Evolutionary conservation across 2,329 filamentous ascomycete species (phyloP), one percentile per base, ranked within the genome.

Genomic region (Lachnellula subtilissima): DNA sequence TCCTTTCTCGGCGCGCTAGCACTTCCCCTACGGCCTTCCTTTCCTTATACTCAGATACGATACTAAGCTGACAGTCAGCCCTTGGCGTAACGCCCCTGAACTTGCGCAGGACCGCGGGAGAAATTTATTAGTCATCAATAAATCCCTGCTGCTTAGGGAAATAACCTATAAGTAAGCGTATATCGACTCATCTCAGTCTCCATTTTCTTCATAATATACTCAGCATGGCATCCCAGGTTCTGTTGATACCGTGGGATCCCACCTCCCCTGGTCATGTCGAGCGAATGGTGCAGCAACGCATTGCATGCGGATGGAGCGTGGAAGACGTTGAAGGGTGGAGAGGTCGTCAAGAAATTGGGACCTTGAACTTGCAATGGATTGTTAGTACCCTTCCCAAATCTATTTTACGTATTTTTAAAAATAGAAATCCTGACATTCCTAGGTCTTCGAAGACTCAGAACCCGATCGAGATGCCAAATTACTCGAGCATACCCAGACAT

Each of bases 191-290:
- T 32, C 9, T 12, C 9, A 11, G 8, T 32, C 28, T 32, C 28
- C 2, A 32, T 32, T 32, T 32, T 32, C 2, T 32, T 32, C 28
- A 32, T 32, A 12, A 12, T 9, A 11, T 11, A 28, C 28, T 12
- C 9, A 32, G 9, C 28, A 32, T 32, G 28, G 9, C 9, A 32
- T 32, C 57, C 8, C 67, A 66, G 48, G 60, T 75, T 14, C 48
- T 67, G 53, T 68, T 79, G 40, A 65, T 79, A 19, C 75, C 76
- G 8, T 79, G 74, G 73, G 76, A 80, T 55, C 65, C 73, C 9
- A 62, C 60, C 15, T 74, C 70, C 46, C 66, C 68, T 8, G 64
- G 66, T n/a, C 76, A 79, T 53, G 64, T 69, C 36, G 58, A 72
- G 54, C 68, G 76, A 39, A 64, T 79, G 64, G 65, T 70, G 40